These are phyloP conservation scores for Mortierella sp. DNA, from an alignment of 371 early-diverging fungal genomes.

Conservation along the genomic window DNA sequence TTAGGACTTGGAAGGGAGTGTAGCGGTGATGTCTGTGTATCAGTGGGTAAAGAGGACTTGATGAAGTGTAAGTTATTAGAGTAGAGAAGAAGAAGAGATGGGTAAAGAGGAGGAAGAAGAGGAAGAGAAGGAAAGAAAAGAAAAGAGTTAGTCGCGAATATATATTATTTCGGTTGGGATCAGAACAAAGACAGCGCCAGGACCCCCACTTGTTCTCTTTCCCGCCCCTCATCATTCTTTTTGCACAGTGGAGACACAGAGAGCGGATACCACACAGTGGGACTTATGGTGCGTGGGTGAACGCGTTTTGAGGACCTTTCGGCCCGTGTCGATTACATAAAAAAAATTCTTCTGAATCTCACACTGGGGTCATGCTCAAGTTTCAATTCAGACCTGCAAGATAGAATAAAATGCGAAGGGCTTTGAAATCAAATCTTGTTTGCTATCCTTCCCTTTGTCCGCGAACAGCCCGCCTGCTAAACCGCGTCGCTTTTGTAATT, in stretches of 20 bases:
- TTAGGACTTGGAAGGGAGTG: not conserved
- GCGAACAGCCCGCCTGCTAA: no score
- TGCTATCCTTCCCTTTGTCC: not conserved
- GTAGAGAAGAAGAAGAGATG: not conserved
- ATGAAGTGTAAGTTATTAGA: not conserved
- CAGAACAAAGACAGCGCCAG: not conserved
- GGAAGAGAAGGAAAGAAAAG: not conserved
- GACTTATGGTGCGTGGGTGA: not conserved
- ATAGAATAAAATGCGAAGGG: no score
- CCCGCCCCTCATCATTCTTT: no score
- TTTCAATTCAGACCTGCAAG: constrained; percentile 11
- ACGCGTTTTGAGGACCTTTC: constrained; percentile 2
- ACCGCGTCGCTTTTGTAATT: no score
- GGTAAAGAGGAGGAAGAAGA: no score
- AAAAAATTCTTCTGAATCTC: not conserved
- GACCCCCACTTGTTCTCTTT: not conserved
- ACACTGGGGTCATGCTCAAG: not conserved
- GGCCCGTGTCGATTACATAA: not conserved
- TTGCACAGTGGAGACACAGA: not conserved
- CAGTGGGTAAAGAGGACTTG: not conserved
- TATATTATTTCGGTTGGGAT: not conserved
- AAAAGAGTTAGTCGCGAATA: not conserved
- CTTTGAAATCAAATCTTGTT: not conserved
- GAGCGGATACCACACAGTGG: not conserved
- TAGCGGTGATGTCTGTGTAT: not conserved